Evolutionary conservation across 345 rosid species (phyloP), one percentile per base, ranked within the genome.

Genomic region (Citrus trifoliata): DNA sequence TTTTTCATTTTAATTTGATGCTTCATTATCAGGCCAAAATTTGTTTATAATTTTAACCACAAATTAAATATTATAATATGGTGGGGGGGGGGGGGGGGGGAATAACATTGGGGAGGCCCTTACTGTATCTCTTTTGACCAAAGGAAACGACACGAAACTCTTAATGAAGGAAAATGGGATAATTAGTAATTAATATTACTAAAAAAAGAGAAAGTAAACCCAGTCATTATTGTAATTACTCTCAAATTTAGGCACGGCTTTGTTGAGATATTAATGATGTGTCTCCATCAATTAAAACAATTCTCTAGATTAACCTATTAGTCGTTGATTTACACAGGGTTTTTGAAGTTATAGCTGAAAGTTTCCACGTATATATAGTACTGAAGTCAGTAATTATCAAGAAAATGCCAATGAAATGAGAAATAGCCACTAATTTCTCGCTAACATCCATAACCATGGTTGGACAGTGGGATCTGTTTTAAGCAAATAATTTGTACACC

Each of bases 121-220:
- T 9, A 22, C 71, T 64, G 71, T 64, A 10, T 30, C n/a, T 22
- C 78, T 32, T 76, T 76, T 67, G 79, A 76, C 73, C 21, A 25
- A 46, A 25, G 22, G 18, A 30, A 51, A 30, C 10, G 51, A 24
- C 61, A 30, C 32, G n/a, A 48, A 74, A 24, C 67, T 73, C 32
- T 33, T 48, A 4, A 18, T 10, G 78, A 28, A 62, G 62, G 51
- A 64, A 42, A 10, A 19, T 19, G 5, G 12, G 38, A 27, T 27
- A 66, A 24, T 9, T 46, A 46, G 13, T 12, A 10, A 13, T 13
- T 13, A 46, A 46, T 46, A 16, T 46, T 46, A 46, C 18, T 46
- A 2, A 46, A 38, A 46, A 46, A 65, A 1, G 3, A 64, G 30
- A 25, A 74, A 46, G 46, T 32, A 33, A 33, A 24, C 24, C 13